These are phyloP conservation scores for Raffaelea arxii DNA, from an alignment of 2,329 filamentous ascomycete species.

Conservation along the genomic window DNA sequence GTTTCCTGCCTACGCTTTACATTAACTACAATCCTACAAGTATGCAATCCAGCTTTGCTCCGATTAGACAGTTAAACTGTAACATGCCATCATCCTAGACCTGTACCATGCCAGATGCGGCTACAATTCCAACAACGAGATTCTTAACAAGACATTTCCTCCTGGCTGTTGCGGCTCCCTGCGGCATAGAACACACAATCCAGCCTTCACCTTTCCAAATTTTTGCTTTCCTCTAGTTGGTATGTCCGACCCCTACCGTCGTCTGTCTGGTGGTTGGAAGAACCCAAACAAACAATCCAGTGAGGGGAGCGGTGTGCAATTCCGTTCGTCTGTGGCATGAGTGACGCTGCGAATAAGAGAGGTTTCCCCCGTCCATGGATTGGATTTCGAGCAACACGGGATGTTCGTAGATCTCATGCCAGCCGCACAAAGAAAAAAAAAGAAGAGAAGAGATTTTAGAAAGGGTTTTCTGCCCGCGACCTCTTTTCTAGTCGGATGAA, in stretches of 20 bases:
- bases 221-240: neutral
- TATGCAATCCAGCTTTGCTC: too few species aligned
- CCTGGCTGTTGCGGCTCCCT: constrained; percentile 8
- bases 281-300: constrained; percentile 23
- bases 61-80: too few species aligned
- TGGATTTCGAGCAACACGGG: constrained; percentile 70
- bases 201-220: neutral
- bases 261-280: constrained; percentile 13
- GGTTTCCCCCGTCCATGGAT: constrained; percentile 28
- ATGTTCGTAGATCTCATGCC: constrained; percentile 57
- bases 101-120: too few species aligned
- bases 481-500: neutral
- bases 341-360: constrained; percentile 58
- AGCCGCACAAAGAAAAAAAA: constrained; percentile 68
- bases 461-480: constrained; percentile 2
- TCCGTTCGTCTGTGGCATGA: constrained; percentile 69
- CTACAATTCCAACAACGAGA: too few species aligned
- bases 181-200: constrained; percentile 7
- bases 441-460: constrained; percentile 29
- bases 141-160: too few species aligned
- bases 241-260: constrained; percentile 30
- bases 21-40: too few species aligned
- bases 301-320: constrained; percentile 62
- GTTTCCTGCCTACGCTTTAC: too few species aligned
- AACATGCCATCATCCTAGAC: too few species aligned